Evolutionary conservation across 1,284 basidiomycete genomes (phyloP).

Genomic region (Malassezia psittaci): DNA sequence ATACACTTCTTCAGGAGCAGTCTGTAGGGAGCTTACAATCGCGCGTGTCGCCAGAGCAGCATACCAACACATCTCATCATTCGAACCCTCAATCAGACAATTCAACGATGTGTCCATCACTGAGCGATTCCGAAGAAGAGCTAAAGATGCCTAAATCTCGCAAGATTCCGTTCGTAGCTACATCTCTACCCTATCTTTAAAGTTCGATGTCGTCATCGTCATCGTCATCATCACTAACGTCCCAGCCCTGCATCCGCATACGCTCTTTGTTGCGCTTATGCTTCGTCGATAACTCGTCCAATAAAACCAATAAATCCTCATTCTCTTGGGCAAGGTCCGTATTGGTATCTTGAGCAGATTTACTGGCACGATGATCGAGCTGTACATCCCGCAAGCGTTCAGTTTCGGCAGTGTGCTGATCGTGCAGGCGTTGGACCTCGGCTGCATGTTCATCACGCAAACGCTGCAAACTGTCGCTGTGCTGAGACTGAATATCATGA

Average conservation of each 20-base stretch:
- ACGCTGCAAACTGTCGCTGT: neutral
- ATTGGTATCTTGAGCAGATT: neutral
- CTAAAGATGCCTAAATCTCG: constrained; percentile 7
- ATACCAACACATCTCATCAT: no score
- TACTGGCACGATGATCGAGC: neutral
- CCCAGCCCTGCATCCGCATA: constrained; percentile 63
- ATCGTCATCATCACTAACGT: constrained; percentile 59
- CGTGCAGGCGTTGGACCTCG: neutral
- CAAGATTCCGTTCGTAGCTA: neutral
- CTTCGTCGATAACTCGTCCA: constrained; percentile 84
- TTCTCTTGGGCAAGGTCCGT: constrained; percentile 67
- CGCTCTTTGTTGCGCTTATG: constrained; percentile 67
- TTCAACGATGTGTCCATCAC: no score
- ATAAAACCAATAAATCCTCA: constrained; percentile 79
- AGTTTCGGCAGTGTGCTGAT: neutral
- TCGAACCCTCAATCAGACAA: no score
- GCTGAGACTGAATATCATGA: neutral
- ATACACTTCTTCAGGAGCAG: no score
- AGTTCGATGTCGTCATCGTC: constrained; percentile 72
- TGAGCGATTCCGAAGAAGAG: constrained; percentile 8
- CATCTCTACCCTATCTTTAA: constrained; percentile 1
- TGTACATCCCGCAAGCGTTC: neutral
- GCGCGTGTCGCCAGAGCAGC: no score
- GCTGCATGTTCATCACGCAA: neutral
- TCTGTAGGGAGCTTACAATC: no score